These are phyloP conservation scores for Salisapilia sapeloensis DNA, from an alignment of 352 stramenopile species.

Conservation along the genomic window DNA sequence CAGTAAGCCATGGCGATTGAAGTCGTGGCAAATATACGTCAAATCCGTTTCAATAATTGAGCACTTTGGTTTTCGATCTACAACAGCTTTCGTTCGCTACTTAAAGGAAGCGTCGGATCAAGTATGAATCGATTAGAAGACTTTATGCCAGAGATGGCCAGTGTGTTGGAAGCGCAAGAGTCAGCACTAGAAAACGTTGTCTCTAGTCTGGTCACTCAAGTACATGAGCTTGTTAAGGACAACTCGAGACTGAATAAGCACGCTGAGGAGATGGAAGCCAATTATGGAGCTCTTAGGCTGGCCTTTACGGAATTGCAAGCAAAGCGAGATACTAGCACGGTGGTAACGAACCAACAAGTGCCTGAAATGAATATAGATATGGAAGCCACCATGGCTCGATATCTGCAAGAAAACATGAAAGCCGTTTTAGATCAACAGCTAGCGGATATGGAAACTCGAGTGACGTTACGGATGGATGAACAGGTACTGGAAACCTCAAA, in stretches of 20 bases:
- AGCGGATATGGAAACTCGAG: constrained; percentile 9
- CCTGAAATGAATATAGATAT: constrained; percentile 2
- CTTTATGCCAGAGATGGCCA: constrained; percentile 40
- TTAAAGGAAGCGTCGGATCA: too few species aligned
- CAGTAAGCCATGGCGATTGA: too few species aligned
- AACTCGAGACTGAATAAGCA: constrained; percentile 13
- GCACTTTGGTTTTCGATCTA: too few species aligned
- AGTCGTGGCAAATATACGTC: too few species aligned
- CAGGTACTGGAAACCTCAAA: constrained; percentile 12
- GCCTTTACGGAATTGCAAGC: too few species aligned
- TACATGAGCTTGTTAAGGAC: constrained; percentile 22
- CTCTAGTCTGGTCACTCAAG: constrained; percentile 23
- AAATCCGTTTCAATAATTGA: too few species aligned
- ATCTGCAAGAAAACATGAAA: constrained; percentile 10
- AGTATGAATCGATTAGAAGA: constrained; percentile 45
- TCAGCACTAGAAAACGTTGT: constrained; percentile 30
- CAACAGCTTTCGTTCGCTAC: too few species aligned
- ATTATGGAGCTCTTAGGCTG: too few species aligned
- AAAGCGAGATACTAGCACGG: too few species aligned
- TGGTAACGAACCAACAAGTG: too few species aligned
- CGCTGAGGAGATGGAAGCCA: constrained; percentile 15
- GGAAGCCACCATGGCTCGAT: constrained; percentile 3
- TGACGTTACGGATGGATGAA: constrained; percentile 11
- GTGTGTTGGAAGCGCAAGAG: constrained; percentile 43
- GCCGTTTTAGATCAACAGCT: constrained; percentile 8